phyloP scores from a whole-genome alignment of 164 flowering plant species.

The Brasenia schreberi region DNA sequence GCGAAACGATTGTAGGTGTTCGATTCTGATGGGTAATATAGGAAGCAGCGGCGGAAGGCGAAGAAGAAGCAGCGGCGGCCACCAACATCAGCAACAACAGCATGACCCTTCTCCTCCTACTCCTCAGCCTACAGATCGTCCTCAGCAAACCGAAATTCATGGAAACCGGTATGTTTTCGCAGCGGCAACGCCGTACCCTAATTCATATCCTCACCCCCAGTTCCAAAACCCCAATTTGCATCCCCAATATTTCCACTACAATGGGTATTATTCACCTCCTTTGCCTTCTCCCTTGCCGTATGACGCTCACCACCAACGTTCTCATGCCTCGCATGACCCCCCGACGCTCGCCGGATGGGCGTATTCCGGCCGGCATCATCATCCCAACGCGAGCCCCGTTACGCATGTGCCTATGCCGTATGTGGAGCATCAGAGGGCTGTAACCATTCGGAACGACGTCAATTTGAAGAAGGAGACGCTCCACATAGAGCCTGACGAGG shows the following conservation, averaged over 20 bases:
- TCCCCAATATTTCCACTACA: constrained; percentile 48
- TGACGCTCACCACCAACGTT: constrained; percentile 41
- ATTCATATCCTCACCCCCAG: constrained; percentile 26
- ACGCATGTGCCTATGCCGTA: constrained; percentile 33
- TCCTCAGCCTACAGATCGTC: constrained; percentile 21
- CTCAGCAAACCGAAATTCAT: constrained; percentile 39
- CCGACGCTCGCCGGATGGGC: constrained; percentile 31
- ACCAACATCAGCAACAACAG: constrained; percentile 4
- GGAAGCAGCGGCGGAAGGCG: constrained; percentile 27
- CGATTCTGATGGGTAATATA: constrained; percentile 47
- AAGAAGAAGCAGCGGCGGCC: constrained; percentile 28
- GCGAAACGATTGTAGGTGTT: too few species aligned
- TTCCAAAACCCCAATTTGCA: constrained; percentile 29
- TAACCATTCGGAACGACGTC: constrained; percentile 79
- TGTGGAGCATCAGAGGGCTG: constrained; percentile 93
- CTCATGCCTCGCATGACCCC: constrained; percentile 13
- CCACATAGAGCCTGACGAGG: constrained; percentile 63
- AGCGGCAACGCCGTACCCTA: constrained; percentile 56
- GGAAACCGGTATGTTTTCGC: constrained; percentile 66
- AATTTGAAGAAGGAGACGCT: constrained; percentile 87
- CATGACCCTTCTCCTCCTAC: constrained; percentile 19
- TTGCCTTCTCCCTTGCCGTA: constrained; percentile 48
- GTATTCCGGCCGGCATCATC: constrained; percentile 21
- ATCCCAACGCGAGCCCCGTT: constrained; percentile 39
- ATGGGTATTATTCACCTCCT: constrained; percentile 49